Conservation (phyloP, 2,329 filamentous ascomycete species). For the Sporothrix mexicana region DNA sequence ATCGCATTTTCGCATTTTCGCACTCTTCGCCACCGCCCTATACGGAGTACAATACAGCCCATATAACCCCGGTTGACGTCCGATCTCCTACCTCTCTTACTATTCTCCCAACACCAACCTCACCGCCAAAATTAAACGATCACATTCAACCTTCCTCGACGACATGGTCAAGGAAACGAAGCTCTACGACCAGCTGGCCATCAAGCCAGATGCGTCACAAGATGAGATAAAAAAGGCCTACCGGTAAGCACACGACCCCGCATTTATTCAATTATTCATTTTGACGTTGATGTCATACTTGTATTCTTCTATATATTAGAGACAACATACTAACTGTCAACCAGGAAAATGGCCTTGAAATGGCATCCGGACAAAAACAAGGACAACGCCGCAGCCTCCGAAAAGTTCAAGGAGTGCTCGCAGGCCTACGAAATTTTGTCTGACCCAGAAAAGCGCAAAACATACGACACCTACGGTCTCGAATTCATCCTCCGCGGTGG, state of each 20-base stretch:
- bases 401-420: constrained; percentile 98
- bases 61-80: not conserved
- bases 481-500: constrained; percentile 89
- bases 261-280: not conserved
- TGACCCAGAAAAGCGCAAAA: constrained; percentile 94
- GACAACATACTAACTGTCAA: constrained; percentile 16
- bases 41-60: not conserved
- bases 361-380: constrained; percentile 99
- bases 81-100: not conserved
- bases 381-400: constrained; percentile 79
- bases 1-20: not conserved
- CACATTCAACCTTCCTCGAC: constrained; percentile 6
- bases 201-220: constrained; percentile 80
- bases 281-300: not conserved
- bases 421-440: constrained; percentile 98
- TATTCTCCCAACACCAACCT: not conserved
- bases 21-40: constrained; percentile 8
- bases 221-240: constrained; percentile 98
- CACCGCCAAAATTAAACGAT: not conserved
- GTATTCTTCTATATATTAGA: not conserved
- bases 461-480: constrained; percentile 92
- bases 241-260: constrained; percentile 61
- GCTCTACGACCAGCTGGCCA: constrained; percentile 83
- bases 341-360: constrained; percentile 84
- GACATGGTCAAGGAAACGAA: constrained; percentile 48